These are phyloP conservation scores for Chrysoporthe deuterocubensis DNA, from an alignment of 2,329 filamentous ascomycete genomes.

Conservation along the genomic window DNA sequence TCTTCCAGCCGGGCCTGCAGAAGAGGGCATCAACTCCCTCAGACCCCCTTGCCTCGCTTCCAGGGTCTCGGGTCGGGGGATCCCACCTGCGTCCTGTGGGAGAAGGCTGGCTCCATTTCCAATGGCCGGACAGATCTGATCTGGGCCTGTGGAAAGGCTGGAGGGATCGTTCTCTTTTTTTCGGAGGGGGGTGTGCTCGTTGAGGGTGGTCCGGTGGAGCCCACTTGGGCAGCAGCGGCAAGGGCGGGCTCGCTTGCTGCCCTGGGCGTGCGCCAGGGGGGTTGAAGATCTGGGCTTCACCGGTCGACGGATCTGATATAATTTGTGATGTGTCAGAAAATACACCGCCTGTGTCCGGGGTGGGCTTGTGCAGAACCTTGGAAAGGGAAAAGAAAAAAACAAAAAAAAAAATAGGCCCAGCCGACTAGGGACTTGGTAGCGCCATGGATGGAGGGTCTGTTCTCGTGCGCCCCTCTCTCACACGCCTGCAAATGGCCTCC, in stretches of 20 bases:
- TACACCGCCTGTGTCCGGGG: conserved; percentile 13
- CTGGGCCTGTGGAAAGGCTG: conserved; percentile 10
- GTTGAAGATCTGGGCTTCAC: conserved; percentile 15
- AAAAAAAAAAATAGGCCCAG: not conserved
- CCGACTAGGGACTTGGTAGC: not conserved
- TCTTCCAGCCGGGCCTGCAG: not conserved
- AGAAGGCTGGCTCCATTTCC: conserved; percentile 12
- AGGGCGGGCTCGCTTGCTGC: conserved; percentile 12
- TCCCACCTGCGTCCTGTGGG: conserved; percentile 3
- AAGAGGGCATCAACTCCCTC: conserved; percentile 15
- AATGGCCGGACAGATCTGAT: conserved; percentile 25
- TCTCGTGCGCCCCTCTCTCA: not conserved
- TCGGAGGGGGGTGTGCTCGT: not conserved
- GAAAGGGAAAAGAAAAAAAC: not conserved
- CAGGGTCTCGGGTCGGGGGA: conserved; percentile 14
- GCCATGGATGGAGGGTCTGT: not conserved
- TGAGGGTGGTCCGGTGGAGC: conserved; percentile 14
- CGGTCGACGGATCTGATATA: conserved; percentile 23
- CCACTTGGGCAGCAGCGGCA: conserved; percentile 18
- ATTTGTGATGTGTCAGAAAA: conserved; percentile 25
- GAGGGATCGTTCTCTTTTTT: not conserved
- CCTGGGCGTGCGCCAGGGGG: conserved; percentile 17
- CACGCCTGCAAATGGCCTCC: not conserved
- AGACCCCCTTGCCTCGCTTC: conserved; percentile 19
- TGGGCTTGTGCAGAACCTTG: not conserved